Percentiles rank a stretch among this genome's conserved stretches.
Conservation (phyloP, 108 stramenopile genomes). For the Seminavis robusta region DNA sequence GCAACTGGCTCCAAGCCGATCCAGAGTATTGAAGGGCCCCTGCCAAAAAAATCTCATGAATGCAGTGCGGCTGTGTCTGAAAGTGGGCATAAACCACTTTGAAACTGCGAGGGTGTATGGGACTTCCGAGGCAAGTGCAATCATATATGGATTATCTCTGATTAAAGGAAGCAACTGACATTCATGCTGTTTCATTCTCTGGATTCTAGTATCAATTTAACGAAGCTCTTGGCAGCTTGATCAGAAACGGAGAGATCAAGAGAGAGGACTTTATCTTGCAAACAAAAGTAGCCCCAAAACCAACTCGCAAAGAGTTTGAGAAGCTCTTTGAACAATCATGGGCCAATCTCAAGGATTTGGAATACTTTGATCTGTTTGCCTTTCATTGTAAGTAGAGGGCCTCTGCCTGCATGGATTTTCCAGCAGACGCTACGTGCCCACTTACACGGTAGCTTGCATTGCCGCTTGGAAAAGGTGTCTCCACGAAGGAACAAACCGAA, state of each 20-base stretch:
- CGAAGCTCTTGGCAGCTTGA: slow-evolving; percentile 36
- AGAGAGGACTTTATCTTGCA: slow-evolving; percentile 70
- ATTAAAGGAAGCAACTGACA: too few species aligned
- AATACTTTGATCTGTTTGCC: slow-evolving; percentile 67
- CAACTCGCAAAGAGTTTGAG: slow-evolving; percentile 35
- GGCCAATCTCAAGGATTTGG: slow-evolving; percentile 32
- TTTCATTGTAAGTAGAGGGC: too few species aligned
- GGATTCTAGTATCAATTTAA: slow-evolving; percentile 48
- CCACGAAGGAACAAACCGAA: background rate
- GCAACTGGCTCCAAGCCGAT: slow-evolving; percentile 13
- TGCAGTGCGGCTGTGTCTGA: slow-evolving; percentile 36
- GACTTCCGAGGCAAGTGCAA: too few species aligned
- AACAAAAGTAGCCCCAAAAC: slow-evolving; percentile 51
- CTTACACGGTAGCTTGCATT: too few species aligned
- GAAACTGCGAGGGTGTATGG: slow-evolving; percentile 77
- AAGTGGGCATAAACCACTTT: slow-evolving; percentile 72
- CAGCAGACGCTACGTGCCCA: too few species aligned
- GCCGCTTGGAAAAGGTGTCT: too few species aligned
- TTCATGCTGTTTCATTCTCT: too few species aligned
- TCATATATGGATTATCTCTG: too few species aligned
- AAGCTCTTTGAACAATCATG: slow-evolving; percentile 48
- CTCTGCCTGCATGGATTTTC: too few species aligned
- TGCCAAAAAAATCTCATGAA: slow-evolving; percentile 48
- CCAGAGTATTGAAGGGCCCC: slow-evolving; percentile 26
- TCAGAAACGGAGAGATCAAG: slow-evolving; percentile 37